Base-by-base conservation (phyloP, 208 protist species). In the Trypanosomatidae sp. region DNA sequence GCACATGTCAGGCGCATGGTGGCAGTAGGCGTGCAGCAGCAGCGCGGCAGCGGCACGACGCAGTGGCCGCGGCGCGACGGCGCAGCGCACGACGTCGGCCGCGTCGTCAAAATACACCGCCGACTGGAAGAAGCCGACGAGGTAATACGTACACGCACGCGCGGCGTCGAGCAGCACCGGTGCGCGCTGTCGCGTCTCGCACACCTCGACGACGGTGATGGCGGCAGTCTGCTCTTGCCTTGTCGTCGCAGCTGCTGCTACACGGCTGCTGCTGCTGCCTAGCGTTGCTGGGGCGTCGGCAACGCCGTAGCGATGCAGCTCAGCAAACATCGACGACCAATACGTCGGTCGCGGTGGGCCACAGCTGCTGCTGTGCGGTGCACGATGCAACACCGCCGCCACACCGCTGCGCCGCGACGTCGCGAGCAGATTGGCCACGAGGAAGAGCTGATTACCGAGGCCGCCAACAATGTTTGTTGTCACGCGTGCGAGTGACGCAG, bases 41-140 rank as follows among this genome's bases (percentile, higher is more conserved):
- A 71, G 61, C 25, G 48, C 26, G n/a, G 22, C 21, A 1, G 71
- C 73, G 0, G 43, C 35, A 5, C 32, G 18, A 26, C 53, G 62
- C 35, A 81, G 38, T 10, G 43, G 27, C 4, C 43, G 7, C 3
- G 80, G 72, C 1, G 83, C 39, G 8, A 71, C 57, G 13, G 55
- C 33, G 13, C n/a, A n/a, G n/a, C n/a, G n/a, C n/a, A 30, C 18
- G 7, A 79, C 52, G 6, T 79, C 18, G 4, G 68, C 51, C 39
- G 53, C 43, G 33, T 88, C 82, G 10, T 49, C 37, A 47, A 92
- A 92, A 53, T 72, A 87, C 7, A 25, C 43, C 5, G 64, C 63
- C 16, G 76, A 88, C 51, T 92, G 83, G 56, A 89, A 92, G 43
- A 92, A 92, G 24, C 83, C 83, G 7, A 81, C 43, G 45, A 92